phyloP scores from a whole-genome alignment of 768 basidiomycete species.

The Hygrophorus pudorinus region DNA sequence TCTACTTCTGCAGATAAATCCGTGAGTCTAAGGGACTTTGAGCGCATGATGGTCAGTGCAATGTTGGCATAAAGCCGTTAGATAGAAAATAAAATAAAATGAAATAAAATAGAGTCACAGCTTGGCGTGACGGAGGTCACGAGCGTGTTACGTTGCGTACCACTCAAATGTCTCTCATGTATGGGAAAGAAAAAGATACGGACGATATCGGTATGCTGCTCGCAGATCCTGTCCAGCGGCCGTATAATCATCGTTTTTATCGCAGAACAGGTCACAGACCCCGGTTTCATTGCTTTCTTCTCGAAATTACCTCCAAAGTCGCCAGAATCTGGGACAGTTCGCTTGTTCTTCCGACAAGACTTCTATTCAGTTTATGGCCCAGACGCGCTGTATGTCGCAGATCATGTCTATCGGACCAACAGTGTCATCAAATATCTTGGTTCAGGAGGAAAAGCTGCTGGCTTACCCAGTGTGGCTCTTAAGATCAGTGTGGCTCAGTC shows the following conservation, averaged over 20 bases:
- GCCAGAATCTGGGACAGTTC: slow-evolving; percentile 70
- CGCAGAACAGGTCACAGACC: slow-evolving; percentile 57
- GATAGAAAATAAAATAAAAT: too few species aligned
- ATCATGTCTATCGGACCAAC: slow-evolving; percentile 76
- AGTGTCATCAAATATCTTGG: slow-evolving; percentile 92
- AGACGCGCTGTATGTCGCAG: slow-evolving; percentile 83
- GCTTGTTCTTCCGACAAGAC: slow-evolving; percentile 73
- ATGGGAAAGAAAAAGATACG: slow-evolving; percentile 52
- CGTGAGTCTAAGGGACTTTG: slow-evolving; percentile 60
- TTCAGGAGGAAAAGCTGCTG: slow-evolving; percentile 40
- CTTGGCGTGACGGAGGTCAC: background rate
- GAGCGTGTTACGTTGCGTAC: background rate
- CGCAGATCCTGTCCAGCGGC: background rate
- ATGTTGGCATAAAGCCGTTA: slow-evolving; percentile 36
- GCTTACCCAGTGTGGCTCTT: slow-evolving; percentile 71
- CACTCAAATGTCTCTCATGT: slow-evolving; percentile 46
- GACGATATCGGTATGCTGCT: slow-evolving; percentile 15
- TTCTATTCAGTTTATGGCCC: slow-evolving; percentile 85
- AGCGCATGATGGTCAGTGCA: slow-evolving; percentile 61
- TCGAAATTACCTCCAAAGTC: slow-evolving; percentile 51
- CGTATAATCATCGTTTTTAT: slow-evolving; percentile 1
- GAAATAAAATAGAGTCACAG: too few species aligned
- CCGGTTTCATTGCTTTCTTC: slow-evolving; percentile 72
- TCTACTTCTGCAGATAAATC: slow-evolving; percentile 62
- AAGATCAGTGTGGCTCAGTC: slow-evolving; percentile 67